phyloP scores from a whole-genome alignment of 441 rosid genomes.

The Flueggea neowawraea region DNA sequence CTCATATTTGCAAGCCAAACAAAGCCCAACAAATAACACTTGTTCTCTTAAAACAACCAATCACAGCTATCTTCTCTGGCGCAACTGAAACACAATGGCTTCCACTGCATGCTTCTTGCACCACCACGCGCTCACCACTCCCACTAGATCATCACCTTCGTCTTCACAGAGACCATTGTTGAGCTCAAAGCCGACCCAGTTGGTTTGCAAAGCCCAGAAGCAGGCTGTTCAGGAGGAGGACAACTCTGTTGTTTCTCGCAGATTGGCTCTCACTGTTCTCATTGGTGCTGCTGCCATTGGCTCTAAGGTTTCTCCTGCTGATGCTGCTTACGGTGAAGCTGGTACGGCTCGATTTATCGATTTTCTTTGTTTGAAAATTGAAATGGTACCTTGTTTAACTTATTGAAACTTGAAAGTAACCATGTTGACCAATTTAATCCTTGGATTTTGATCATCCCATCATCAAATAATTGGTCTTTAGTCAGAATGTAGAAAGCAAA shows the following conservation, averaged over 20 bases:
- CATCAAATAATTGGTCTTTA: too few relatives aligned
- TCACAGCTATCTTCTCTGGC: too few relatives aligned
- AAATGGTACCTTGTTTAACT: too few relatives aligned
- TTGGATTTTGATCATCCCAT: too few relatives aligned
- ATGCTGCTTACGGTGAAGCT: conserved; percentile 98
- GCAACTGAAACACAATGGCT: conserved; percentile 43
- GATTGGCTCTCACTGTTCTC: conserved; percentile 81
- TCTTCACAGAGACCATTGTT: conserved; percentile 50
- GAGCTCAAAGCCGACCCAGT: conserved; percentile 42
- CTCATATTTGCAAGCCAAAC: not conserved
- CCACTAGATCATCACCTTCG: conserved; percentile 36
- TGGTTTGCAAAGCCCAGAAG: conserved; percentile 78
- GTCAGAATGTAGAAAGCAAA: too few relatives aligned
- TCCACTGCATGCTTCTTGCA: conserved; percentile 88
- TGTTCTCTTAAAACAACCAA: too few relatives aligned
- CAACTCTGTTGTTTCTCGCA: conserved; percentile 54
- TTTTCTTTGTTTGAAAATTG: too few relatives aligned
- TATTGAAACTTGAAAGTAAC: too few relatives aligned
- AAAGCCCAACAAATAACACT: too few relatives aligned
- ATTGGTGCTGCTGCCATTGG: conserved; percentile 83
- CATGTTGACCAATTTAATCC: too few relatives aligned
- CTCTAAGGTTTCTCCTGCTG: conserved; percentile 91
- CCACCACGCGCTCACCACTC: conserved; percentile 62
- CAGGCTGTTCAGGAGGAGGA: conserved; percentile 27
- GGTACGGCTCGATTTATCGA: conserved; percentile 27